These are phyloP conservation scores for Anthracocystis panici-leucophaei DNA, from an alignment of 1,284 basidiomycete genomes.

Conservation along the genomic window DNA sequence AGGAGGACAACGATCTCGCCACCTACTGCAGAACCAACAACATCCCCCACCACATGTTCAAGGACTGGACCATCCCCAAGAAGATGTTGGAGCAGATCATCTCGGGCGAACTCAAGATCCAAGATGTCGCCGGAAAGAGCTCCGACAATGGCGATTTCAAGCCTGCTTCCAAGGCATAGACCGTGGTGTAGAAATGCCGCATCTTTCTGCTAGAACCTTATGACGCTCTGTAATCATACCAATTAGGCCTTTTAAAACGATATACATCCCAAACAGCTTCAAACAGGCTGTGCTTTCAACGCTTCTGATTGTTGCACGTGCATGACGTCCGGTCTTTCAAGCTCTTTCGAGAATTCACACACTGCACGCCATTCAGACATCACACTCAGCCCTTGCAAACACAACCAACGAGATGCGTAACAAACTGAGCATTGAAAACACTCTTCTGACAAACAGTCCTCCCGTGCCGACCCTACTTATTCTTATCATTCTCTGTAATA, in stretches of 20 bases:
- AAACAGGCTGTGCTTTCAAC: too few species aligned
- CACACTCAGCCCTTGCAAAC: too few species aligned
- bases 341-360: too few species aligned
- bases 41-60: constrained; percentile 67
- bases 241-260: neutral
- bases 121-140: constrained; percentile 47
- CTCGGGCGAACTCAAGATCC: constrained; percentile 48
- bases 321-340: too few species aligned
- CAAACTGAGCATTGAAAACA: neutral
- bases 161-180: constrained; percentile 20
- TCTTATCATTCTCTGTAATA: constrained; percentile 57
- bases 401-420: too few species aligned
- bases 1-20: constrained; percentile 68
- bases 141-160: constrained; percentile 48
- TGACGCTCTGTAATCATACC: constrained; percentile 7
- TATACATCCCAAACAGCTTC: neutral
- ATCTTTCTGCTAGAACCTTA: neutral
- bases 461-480: too few species aligned
- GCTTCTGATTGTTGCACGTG: too few species aligned
- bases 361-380: too few species aligned
- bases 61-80: constrained; percentile 66
- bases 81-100: constrained; percentile 60
- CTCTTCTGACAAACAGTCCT: too few species aligned
- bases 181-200: neutral
- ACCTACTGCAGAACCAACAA: constrained; percentile 65